phyloP scores from a whole-genome alignment of 352 stramenopile species.

The Globisporangium okanoganense region DNA sequence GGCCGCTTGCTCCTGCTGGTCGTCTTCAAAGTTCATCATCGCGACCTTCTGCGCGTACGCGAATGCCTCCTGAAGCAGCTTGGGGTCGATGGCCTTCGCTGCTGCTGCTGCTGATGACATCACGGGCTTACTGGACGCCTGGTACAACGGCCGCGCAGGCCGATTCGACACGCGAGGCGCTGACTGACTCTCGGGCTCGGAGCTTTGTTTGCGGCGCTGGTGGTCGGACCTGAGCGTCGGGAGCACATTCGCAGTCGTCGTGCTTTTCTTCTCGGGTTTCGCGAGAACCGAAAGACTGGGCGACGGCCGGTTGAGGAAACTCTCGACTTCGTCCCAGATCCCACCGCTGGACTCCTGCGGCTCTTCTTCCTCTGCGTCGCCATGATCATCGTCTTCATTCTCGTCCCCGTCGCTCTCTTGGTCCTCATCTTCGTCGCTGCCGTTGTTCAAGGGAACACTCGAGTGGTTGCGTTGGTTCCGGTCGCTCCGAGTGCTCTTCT shows the following conservation, averaged over 20 bases:
- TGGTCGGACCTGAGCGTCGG: constrained; percentile 33
- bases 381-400: constrained; percentile 18
- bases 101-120: neutral
- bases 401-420: constrained; percentile 20
- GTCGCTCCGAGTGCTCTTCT: constrained; percentile 30
- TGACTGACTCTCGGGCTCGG: constrained; percentile 28
- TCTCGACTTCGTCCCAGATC: constrained; percentile 73
- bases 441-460: neutral
- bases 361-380: constrained; percentile 21
- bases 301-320: constrained; percentile 67
- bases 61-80: constrained; percentile 72
- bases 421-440: constrained; percentile 9
- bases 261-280: constrained; percentile 26
- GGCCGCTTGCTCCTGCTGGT: constrained; percentile 17
- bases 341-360: constrained; percentile 40
- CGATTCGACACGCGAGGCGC: constrained; percentile 12
- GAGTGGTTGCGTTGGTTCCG: constrained; percentile 22
- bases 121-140: constrained; percentile 11
- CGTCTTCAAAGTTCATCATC: constrained; percentile 36
- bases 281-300: constrained; percentile 44
- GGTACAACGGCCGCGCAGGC: constrained; percentile 13
- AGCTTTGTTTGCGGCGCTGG: constrained; percentile 12
- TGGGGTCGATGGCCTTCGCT: constrained; percentile 46
- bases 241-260: constrained; percentile 25
- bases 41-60: constrained; percentile 64